Evolutionary conservation across 2,329 filamentous ascomycete genomes (phyloP).

Genomic region (Neofusicoccum cordaticola): DNA sequence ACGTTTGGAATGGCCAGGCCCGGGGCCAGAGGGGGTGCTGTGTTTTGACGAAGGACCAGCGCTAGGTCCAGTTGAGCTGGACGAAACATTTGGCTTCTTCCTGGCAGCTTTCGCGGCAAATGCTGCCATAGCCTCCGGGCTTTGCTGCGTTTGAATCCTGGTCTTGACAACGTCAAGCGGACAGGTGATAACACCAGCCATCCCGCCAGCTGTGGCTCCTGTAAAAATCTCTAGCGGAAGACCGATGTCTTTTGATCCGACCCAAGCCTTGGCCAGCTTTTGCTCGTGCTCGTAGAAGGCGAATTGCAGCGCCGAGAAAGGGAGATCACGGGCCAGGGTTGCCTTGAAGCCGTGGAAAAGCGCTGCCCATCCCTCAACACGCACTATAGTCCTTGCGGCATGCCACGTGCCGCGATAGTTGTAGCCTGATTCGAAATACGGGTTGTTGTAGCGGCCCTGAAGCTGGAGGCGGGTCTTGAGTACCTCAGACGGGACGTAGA

Average conservation of each 20-base stretch:
- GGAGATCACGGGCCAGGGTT: conserved; percentile 88
- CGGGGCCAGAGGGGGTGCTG: conserved; percentile 23
- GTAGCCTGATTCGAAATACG: conserved; percentile 88
- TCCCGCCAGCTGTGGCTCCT: conserved; percentile 82
- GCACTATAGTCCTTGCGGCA: conserved; percentile 80
- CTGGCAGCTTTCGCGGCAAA: neutral
- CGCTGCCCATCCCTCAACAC: conserved; percentile 76
- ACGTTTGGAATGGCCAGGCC: conserved; percentile 26
- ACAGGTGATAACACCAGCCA: conserved; percentile 92
- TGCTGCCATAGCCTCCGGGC: conserved; percentile 40
- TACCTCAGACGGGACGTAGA: conserved; percentile 97
- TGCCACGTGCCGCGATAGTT: conserved; percentile 88
- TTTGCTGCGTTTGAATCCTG: conserved; percentile 87
- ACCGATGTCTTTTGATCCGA: conserved; percentile 79
- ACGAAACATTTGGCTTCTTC: neutral
- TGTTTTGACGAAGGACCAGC: conserved; percentile 28
- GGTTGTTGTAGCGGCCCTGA: conserved; percentile 93
- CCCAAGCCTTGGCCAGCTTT: conserved; percentile 73
- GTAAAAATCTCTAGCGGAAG: conserved; percentile 82
- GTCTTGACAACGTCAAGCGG: conserved; percentile 98
- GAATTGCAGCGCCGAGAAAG: conserved; percentile 94
- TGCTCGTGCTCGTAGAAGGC: conserved; percentile 97
- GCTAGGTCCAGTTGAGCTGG: neutral
- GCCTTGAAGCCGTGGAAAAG: conserved; percentile 97
- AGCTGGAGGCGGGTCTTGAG: conserved; percentile 95